phyloP scores from a whole-genome alignment of 2,329 filamentous ascomycete genomes.

The Phialophora chinensis region DNA sequence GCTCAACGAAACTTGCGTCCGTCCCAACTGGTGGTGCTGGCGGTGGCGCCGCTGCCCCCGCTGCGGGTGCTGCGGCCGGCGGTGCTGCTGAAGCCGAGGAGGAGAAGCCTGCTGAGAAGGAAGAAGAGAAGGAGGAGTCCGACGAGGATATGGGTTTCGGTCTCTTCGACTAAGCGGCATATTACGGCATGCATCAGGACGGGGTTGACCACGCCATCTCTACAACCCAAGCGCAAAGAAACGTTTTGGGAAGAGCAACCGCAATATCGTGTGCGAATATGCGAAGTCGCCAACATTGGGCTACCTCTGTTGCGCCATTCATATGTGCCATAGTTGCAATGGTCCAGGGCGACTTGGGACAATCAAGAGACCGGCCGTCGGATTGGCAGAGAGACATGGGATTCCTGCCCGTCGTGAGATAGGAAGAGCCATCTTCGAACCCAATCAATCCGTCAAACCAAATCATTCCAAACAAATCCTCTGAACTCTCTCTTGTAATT shows the following conservation, averaged over 20 bases:
- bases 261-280: not conserved
- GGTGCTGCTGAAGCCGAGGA: constrained; percentile 85
- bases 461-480: not conserved
- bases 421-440: not conserved
- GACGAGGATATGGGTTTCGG: constrained; percentile 78
- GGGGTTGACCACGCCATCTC: not conserved
- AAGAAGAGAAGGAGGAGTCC: constrained; percentile 78
- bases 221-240: not conserved
- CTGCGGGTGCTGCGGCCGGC: constrained; percentile 67
- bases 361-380: not conserved
- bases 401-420: not conserved
- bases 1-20: constrained; percentile 92
- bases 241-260: not conserved
- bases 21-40: constrained; percentile 89
- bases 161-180: constrained; percentile 66
- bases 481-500: not conserved
- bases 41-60: constrained; percentile 64
- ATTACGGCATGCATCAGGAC: not conserved
- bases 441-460: constrained; percentile 2
- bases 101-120: constrained; percentile 92
- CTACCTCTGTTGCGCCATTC: not conserved
- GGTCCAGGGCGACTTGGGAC: not conserved
- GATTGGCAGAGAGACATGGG: not conserved
- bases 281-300: not conserved
- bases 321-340: not conserved